Evolutionary conservation across 2,329 filamentous ascomycete species (phyloP).

Genomic region (Acrocalymma vagum): DNA sequence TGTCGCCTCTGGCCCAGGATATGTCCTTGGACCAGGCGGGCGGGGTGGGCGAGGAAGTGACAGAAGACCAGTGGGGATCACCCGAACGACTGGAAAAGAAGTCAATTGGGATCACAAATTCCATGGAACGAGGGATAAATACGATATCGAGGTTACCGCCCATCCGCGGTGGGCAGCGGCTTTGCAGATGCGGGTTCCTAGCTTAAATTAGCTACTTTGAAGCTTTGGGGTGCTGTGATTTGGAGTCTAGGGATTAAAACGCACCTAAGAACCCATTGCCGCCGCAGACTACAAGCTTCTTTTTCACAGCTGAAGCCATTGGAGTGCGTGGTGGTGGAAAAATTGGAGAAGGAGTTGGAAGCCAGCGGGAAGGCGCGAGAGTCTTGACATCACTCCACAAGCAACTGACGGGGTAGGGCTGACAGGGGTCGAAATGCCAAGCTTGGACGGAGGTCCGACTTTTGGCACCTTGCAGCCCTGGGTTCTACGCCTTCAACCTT

Average conservation of each 20-base stretch:
- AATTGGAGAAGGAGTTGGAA: constrained; percentile 3
- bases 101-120: background rate
- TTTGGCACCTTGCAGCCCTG: background rate
- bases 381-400: constrained; percentile 46
- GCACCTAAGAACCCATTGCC: constrained; percentile 89
- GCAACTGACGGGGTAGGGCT: constrained; percentile 35
- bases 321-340: constrained; percentile 17
- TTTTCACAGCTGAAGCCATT: constrained; percentile 68
- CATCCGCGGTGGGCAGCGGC: constrained; percentile 85
- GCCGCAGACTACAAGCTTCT: constrained; percentile 88
- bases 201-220: constrained; percentile 9
- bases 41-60: constrained; percentile 74
- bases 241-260: constrained; percentile 32
- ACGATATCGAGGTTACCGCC: constrained; percentile 94
- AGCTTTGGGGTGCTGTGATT: constrained; percentile 3
- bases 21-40: constrained; percentile 86
- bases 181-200: constrained; percentile 85
- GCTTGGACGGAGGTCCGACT: background rate
- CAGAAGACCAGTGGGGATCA: constrained; percentile 81
- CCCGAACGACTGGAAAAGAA: constrained; percentile 76
- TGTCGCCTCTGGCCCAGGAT: constrained; percentile 86
- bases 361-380: constrained; percentile 18
- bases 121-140: constrained; percentile 31
- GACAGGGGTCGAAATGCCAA: constrained; percentile 20
- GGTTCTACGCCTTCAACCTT: background rate